Conservation (phyloP, 371 early-diverging fungal genomes). For the Nematocida sp. region DNA sequence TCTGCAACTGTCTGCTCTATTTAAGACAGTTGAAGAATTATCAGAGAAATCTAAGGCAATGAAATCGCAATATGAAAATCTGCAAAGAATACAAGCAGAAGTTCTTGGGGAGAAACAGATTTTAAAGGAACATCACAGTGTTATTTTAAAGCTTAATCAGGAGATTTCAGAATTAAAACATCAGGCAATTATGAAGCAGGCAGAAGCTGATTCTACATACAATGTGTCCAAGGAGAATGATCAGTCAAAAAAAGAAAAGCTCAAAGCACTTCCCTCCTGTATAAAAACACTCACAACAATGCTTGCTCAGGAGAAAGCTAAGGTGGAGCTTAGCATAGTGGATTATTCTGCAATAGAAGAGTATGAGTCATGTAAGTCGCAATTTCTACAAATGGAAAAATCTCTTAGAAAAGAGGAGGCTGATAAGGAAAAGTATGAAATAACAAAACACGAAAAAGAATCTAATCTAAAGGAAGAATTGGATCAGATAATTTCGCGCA, state of each 20-base stretch:
- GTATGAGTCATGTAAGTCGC: constrained; percentile 18
- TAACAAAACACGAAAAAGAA: constrained; percentile 30
- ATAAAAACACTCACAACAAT: neutral
- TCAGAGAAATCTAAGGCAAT: constrained; percentile 1
- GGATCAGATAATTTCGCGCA: neutral
- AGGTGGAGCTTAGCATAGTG: constrained; percentile 21
- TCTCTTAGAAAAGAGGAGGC: neutral
- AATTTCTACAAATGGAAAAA: neutral
- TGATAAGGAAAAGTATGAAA: constrained; percentile 31
- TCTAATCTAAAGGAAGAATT: constrained; percentile 44
- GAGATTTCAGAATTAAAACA: neutral
- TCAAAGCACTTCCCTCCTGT: constrained; percentile 15
- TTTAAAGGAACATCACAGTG: neutral
- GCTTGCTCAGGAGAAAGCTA: constrained; percentile 47
- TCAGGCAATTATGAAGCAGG: neutral
- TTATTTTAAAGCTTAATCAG: neutral
- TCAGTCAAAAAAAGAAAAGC: constrained; percentile 13
- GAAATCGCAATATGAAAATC: neutral
- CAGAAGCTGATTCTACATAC: constrained; percentile 8
- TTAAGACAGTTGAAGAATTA: neutral
- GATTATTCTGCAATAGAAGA: constrained; percentile 38
- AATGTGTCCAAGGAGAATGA: constrained; percentile 6
- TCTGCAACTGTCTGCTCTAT: constrained; percentile 1
- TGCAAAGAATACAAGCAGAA: neutral
- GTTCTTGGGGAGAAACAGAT: neutral